Conservation (phyloP, 2,329 filamentous ascomycete species). For the Orbilia oligospora region DNA sequence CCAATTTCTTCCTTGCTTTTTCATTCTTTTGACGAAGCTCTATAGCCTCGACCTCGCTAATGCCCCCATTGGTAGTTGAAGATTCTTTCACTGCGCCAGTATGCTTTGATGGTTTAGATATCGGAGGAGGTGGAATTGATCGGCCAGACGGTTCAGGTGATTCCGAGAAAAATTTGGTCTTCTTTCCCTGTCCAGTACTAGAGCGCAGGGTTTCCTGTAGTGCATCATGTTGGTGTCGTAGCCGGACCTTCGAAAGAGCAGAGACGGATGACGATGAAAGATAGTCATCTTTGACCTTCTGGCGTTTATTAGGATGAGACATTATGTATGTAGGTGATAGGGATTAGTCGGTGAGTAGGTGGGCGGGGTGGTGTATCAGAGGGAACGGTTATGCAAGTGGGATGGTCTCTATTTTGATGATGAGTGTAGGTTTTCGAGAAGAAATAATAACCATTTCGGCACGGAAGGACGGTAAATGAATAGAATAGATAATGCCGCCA, state of each 20-base stretch:
- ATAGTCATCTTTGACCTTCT: constrained; percentile 23
- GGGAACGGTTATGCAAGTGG: constrained; percentile 18
- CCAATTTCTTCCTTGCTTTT: constrained; percentile 43
- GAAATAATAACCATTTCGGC: constrained; percentile 36
- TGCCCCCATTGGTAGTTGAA: constrained; percentile 35
- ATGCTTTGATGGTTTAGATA: not conserved
- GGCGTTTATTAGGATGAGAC: constrained; percentile 47
- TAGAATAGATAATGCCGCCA: not conserved
- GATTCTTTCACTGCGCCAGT: not conserved
- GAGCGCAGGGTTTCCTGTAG: constrained; percentile 49
- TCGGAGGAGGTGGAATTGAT: not conserved
- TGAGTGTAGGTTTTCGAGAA: constrained; percentile 10
- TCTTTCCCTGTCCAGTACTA: constrained; percentile 40
- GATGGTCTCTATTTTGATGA: not conserved
- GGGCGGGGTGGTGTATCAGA: constrained; percentile 12
- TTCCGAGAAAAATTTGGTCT: constrained; percentile 40
- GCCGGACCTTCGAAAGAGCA: constrained; percentile 36
- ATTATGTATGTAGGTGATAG: constrained; percentile 24
- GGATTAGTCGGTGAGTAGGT: not conserved
- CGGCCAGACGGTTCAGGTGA: constrained; percentile 44
- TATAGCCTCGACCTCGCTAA: constrained; percentile 52
- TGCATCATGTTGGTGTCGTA: constrained; percentile 32
- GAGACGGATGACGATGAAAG: constrained; percentile 26
- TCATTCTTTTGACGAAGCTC: constrained; percentile 53
- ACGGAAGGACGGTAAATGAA: not conserved